These are phyloP conservation scores for Cryptococcus maquisensis DNA, from an alignment of 1,284 basidiomycete genomes.

Conservation along the genomic window DNA sequence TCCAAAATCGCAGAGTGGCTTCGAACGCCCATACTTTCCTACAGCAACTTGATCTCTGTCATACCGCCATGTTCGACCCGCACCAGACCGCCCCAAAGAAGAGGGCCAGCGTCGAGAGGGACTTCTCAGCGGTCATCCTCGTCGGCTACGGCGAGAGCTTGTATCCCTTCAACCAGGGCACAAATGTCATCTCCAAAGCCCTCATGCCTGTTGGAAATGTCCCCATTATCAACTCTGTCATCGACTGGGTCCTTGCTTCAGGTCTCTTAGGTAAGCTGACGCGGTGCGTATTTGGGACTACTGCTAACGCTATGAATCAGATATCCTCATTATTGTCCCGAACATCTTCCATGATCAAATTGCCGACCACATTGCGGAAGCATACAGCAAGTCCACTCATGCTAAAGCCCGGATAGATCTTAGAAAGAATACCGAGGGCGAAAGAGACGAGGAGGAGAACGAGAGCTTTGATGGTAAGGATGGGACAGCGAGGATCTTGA, in stretches of 20 bases:
- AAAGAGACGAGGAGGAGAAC: slow-evolving; percentile 39
- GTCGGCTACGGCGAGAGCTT: slow-evolving; percentile 72
- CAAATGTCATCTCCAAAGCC: slow-evolving; percentile 58
- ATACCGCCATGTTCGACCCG: slow-evolving; percentile 10
- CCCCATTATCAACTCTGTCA: slow-evolving; percentile 76
- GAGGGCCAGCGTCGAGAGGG: slow-evolving; percentile 45
- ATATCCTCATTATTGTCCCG: slow-evolving; percentile 80
- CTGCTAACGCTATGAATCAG: slow-evolving; percentile 50
- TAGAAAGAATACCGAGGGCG: slow-evolving; percentile 37
- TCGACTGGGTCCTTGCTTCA: slow-evolving; percentile 81
- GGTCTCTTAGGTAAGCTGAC: slow-evolving; percentile 66
- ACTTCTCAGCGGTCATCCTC: slow-evolving; percentile 78
- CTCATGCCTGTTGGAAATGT: slow-evolving; percentile 80
- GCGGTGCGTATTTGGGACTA: not conserved
- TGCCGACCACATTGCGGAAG: slow-evolving; percentile 64
- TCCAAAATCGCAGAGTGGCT: too few species aligned
- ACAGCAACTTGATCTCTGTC: not conserved
- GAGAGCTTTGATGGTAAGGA: slow-evolving; percentile 14
- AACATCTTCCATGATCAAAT: slow-evolving; percentile 66
- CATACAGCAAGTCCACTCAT: slow-evolving; percentile 32
- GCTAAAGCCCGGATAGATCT: slow-evolving; percentile 30
- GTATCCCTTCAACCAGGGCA: slow-evolving; percentile 46
- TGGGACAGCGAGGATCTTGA: slow-evolving; percentile 46
- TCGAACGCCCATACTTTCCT: not conserved
- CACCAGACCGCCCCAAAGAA: slow-evolving; percentile 11